Conservation (phyloP, 106 monocot genomes). For the Vanilla planifolia region DNA sequence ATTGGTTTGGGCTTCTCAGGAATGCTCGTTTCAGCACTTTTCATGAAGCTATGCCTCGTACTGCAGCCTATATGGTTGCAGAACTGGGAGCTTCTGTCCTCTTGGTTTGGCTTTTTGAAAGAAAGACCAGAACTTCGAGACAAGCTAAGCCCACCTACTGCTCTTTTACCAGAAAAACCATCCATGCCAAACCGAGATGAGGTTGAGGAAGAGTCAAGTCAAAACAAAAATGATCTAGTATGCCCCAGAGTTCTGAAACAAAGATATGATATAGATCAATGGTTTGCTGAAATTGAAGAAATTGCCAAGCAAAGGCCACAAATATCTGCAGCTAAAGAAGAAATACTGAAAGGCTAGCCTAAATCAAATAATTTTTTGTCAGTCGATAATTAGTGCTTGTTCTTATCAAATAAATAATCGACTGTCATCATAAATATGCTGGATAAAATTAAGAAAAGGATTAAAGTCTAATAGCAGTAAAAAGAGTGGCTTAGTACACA, state of each 20-base stretch:
- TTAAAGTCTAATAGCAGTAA: too few relatives aligned
- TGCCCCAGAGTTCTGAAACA: conserved; percentile 1
- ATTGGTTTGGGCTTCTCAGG: conserved; percentile 34
- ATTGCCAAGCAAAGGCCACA: background rate
- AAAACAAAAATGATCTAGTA: background rate
- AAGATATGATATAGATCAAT: background rate
- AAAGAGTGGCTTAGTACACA: too few relatives aligned
- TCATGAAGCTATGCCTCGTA: conserved; percentile 25
- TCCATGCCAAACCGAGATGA: conserved; percentile 26
- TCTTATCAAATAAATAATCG: too few relatives aligned
- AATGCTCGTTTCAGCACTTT: conserved; percentile 5
- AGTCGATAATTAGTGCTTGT: too few relatives aligned
- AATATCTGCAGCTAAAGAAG: too few relatives aligned
- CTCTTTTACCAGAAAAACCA: conserved; percentile 21
- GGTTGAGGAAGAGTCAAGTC: background rate
- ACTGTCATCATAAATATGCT: too few relatives aligned
- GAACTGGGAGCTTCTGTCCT: conserved; percentile 23
- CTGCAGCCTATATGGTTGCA: conserved; percentile 36
- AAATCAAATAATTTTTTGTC: too few relatives aligned
- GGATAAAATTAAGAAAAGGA: too few relatives aligned
- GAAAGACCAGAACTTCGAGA: conserved; percentile 22
- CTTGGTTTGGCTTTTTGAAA: conserved; percentile 28
- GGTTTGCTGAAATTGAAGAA: background rate
- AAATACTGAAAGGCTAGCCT: too few relatives aligned
- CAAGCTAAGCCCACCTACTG: conserved; percentile 10